A percentile compares a stretch with the other conserved stretches of the same genome.
These are phyloP conservation scores for Emericellopsis atlantica DNA, from an alignment of 2,329 filamentous ascomycete genomes.

Conservation along the genomic window DNA sequence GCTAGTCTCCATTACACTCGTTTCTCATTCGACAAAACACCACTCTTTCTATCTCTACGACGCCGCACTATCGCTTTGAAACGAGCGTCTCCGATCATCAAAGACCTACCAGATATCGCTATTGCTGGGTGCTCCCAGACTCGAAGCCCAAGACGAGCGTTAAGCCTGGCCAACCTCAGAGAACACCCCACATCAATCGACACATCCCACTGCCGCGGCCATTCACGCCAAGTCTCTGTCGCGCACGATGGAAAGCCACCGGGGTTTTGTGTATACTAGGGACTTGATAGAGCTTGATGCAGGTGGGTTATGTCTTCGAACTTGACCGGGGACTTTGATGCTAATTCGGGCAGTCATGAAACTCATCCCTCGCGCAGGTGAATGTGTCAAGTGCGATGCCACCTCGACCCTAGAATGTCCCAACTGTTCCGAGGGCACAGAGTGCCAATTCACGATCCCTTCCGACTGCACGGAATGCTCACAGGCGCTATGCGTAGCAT, in stretches of 20 bases:
- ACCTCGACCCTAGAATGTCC: slow-evolving; percentile 29
- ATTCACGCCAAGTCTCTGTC: no score
- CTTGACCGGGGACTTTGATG: not conserved
- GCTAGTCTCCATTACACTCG: slow-evolving; percentile 36
- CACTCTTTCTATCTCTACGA: no score
- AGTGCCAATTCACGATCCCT: slow-evolving; percentile 32
- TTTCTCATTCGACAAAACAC: slow-evolving; percentile 12
- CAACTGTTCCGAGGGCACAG: slow-evolving; percentile 23
- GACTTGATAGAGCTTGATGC: slow-evolving; percentile 16
- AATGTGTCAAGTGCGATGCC: slow-evolving; percentile 34
- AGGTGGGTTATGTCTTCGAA: slow-evolving; percentile 10
- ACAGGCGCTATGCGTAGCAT: slow-evolving; percentile 28
- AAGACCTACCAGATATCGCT: no score
- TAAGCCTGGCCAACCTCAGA: no score
- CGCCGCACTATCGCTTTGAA: no score
- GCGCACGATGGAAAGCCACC: no score
- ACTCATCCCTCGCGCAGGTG: slow-evolving; percentile 25
- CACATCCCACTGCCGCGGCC: no score
- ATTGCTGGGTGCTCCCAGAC: no score
- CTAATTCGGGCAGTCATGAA: slow-evolving; percentile 11
- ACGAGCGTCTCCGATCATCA: no score
- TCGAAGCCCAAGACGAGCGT: no score
- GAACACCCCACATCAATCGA: no score
- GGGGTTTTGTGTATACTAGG: slow-evolving; percentile 6
- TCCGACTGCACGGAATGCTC: slow-evolving; percentile 31